Base-by-base conservation (phyloP, 306 rosid genomes). In the Rubus idaeus region DNA sequence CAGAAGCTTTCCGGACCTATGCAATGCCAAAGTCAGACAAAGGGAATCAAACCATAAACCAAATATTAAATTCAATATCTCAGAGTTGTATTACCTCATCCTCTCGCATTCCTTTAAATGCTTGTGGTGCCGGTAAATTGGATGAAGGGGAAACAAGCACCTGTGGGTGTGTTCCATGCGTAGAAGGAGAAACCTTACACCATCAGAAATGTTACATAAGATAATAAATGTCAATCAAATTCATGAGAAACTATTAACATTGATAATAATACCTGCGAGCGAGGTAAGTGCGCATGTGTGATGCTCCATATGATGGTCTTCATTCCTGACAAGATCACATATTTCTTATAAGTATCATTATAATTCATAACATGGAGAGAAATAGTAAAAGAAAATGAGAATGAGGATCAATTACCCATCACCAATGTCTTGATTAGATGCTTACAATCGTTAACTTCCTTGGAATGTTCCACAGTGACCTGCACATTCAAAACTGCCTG, bases 241-340 rank as follows among this genome's bases (percentile, higher is more conserved):
- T 62, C 70, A 73, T 55, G 70, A 82, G 56, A 35, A 69, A 74
- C 68, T 66, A 44, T 37, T 71, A 65, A 69, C 39, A 14, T 4
- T 78, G n/a, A 73, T 77, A 74, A 70, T 40, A 80, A 65, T 80
- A 96, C 99, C 96, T 96, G 99, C 58, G 96, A 83, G 73, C 97
- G 90, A 21, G 97, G 97, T 80, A 92, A 86, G 83, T 95, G 97
- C 30, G 99, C 97, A 85, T 96, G 97, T 70, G 98, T 96, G 80
- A 96, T 96, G 82, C 98, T 96, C 98, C 98, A 96, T 87, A 96
- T 86, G 82, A 92, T 96, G 58, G 99, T 96, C 89, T 96, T 96
- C 99, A 96, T 96, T 89, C 99, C 99, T 96, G 88, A 78, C 69
- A 79, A 47, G 9, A 73, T 52, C 64, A 41, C 2, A 52, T 18